These are phyloP conservation scores for Raphanus sativus DNA, from an alignment of 345 rosid species.

Conservation along the genomic window DNA sequence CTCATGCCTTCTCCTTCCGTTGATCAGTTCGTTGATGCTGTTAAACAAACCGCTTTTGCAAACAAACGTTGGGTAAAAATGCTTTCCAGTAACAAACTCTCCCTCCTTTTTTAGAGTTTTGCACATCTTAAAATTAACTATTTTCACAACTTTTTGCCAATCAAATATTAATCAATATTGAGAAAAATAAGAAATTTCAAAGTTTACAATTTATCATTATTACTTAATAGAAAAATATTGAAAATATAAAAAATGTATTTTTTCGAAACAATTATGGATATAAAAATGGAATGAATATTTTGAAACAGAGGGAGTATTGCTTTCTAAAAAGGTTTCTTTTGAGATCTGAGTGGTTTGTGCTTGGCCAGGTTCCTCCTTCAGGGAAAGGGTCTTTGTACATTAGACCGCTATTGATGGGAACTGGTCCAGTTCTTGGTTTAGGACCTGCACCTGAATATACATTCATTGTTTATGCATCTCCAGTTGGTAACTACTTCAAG, in stretches of 20 bases:
- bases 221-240: no score
- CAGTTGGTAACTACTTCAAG: conserved; percentile 46
- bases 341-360: conserved; percentile 8
- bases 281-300: no score
- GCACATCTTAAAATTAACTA: no score
- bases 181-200: no score
- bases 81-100: not conserved
- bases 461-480: conserved; percentile 51
- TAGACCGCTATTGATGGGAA: conserved; percentile 54
- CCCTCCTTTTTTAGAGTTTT: no score
- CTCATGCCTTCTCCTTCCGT: conserved; percentile 57
- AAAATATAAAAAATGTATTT: no score
- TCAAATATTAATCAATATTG: no score
- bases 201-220: no score
- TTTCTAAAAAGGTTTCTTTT: not conserved
- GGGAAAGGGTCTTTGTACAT: conserved; percentile 56
- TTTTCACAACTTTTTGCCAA: no score
- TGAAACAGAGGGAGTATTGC: not conserved
- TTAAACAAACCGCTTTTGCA: conserved; percentile 53
- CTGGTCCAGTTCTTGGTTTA: conserved; percentile 51
- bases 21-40: conserved; percentile 57
- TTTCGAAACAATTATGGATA: no score
- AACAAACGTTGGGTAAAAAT: conserved; percentile 71
- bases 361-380: conserved; percentile 46
- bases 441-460: conserved; percentile 54